Evolutionary conservation across 345 rosid species (phyloP), one percentile per base, ranked within the genome.

Genomic region (Eucalyptus regnans): DNA sequence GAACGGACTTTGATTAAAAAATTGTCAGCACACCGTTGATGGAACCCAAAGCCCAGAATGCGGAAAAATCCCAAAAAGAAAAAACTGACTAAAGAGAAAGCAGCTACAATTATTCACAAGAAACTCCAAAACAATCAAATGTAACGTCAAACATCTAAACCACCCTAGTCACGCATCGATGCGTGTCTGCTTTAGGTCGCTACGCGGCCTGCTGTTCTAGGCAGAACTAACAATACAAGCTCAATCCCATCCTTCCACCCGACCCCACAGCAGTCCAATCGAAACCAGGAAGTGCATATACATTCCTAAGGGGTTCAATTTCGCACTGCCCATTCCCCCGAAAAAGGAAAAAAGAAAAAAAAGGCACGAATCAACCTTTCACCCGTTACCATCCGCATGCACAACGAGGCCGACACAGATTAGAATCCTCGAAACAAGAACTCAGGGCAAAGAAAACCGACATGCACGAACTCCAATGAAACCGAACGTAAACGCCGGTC

Each of bases 1-100:
- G 48, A 41, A 76, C 0, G 48, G 48, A 76, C 29, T 3, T 76
- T 0, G 7, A 41, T 41, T 20, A 6, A 41, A 62, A 41, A 0
- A 10, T 11, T 22, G 48, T 41, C 84, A 76, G 29, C 84, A 14
- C 43, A 37, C 7, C 13, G 23, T 18, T 9, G 7, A 33, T 71
- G 4, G 27, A 37, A 33, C 3, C 81, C 48, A 76, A 37, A 37
- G 25, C 13, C 83, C 37, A 76, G 48, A 76, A 76, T 20, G 83
- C 7, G 1, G 13, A 8, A 76, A 76, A 71, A 17, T 20, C 81
- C 81, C 4, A 37, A 5, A 33, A 9, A 3, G 20, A 9, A 33
- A 33, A 20, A 37, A 76, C 48, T 22, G 27, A 76, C 83, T 20
- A 41, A 68, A 68, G 81, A 68, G 44, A 68, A 5, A 33, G 81